phyloP scores from a whole-genome alignment of 345 rosid species.

The Citrus reticulata region DNA sequence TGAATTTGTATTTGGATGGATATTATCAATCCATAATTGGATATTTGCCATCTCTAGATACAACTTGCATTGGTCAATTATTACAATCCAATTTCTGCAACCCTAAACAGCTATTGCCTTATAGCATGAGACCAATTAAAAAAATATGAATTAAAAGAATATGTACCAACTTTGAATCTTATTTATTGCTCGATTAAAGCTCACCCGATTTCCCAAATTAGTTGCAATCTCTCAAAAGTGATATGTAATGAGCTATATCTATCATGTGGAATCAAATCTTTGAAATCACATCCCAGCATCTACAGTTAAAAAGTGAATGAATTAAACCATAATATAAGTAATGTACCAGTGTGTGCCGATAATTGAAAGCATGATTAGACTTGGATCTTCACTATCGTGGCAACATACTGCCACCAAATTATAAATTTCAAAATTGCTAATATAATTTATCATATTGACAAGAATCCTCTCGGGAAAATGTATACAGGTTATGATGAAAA shows the following conservation, averaged over 20 bases:
- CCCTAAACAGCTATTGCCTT: too few relatives aligned
- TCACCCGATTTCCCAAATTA: too few relatives aligned
- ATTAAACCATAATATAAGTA: not conserved
- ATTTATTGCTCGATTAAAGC: too few relatives aligned
- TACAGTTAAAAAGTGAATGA: not conserved
- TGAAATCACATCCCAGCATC: not conserved
- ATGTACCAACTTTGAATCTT: too few relatives aligned
- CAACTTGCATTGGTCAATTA: too few relatives aligned
- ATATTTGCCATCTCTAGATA: too few relatives aligned
- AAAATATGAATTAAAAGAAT: too few relatives aligned
- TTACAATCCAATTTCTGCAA: too few relatives aligned
- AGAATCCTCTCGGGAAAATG: not conserved
- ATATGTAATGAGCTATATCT: not conserved
- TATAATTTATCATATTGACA: not conserved
- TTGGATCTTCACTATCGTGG: not conserved
- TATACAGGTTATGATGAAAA: not conserved
- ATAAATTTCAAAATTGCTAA: slow-evolving; percentile 5
- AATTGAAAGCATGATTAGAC: not conserved
- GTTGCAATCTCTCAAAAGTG: too few relatives aligned
- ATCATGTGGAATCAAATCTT: not conserved
- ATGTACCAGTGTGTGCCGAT: not conserved
- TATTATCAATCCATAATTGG: too few relatives aligned
- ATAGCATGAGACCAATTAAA: too few relatives aligned
- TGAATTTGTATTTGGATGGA: too few relatives aligned
- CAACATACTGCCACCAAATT: not conserved